phyloP scores from a whole-genome alignment of 345 rosid genomes.

The Hirschfeldia incana region DNA sequence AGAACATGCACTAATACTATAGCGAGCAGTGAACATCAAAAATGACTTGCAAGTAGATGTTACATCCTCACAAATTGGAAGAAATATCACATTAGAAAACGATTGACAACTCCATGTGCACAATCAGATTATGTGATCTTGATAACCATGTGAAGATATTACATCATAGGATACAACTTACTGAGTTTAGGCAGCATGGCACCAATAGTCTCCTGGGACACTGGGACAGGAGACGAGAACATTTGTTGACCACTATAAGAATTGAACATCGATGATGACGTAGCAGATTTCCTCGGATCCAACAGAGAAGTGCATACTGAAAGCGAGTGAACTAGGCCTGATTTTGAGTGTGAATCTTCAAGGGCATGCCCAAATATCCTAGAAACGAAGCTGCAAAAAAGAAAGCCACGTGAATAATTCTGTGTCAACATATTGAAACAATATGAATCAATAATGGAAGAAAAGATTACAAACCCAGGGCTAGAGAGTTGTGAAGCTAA shows the following conservation, averaged over 20 bases:
- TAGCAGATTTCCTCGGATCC: constrained; percentile 87
- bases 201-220: constrained; percentile 76
- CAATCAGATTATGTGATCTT: background rate
- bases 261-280: constrained; percentile 68
- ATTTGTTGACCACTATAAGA: constrained; percentile 81
- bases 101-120: constrained; percentile 5
- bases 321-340: constrained; percentile 87
- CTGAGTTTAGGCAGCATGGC: constrained; percentile 98
- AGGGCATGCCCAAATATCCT: constrained; percentile 91
- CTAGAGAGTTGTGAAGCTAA: constrained; percentile 87
- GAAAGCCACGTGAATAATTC: constrained; percentile 13
- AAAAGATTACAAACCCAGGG: constrained; percentile 60
- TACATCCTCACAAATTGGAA: background rate
- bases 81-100: background rate
- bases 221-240: constrained; percentile 71
- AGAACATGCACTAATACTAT: background rate
- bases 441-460: constrained; percentile 12
- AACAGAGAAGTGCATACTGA: constrained; percentile 92
- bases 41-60: background rate
- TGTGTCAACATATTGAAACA: background rate
- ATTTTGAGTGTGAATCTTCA: constrained; percentile 89
- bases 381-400: constrained; percentile 69
- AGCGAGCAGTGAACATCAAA: constrained; percentile 3
- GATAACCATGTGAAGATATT: constrained; percentile 18
- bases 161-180: constrained; percentile 45